Evolutionary conservation across 2,329 filamentous ascomycete species (phyloP).

Genomic region (Fusarium graminum): DNA sequence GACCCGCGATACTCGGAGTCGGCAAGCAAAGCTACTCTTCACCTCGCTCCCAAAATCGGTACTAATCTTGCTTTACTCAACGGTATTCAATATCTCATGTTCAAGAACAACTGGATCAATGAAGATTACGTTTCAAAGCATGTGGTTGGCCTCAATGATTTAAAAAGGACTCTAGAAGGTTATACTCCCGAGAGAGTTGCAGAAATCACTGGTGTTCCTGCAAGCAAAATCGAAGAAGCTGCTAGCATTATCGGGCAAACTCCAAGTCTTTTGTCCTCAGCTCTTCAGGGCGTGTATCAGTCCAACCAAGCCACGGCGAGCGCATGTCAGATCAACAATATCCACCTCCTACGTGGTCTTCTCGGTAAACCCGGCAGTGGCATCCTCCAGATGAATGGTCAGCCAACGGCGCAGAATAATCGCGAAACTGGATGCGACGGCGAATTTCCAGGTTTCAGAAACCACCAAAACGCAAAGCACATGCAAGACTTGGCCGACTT

Average conservation of each 20-base stretch:
- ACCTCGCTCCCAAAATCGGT: neutral
- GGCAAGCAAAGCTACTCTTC: neutral
- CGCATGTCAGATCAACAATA: constrained; percentile 5
- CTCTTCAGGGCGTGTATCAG: neutral
- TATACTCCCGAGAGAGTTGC: neutral
- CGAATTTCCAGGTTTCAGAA: neutral
- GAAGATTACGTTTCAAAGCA: neutral
- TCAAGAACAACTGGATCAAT: neutral
- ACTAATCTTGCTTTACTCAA: neutral
- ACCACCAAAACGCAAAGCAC: neutral
- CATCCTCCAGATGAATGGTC: constrained; percentile 9
- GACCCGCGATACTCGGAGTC: neutral
- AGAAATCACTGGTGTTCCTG: neutral
- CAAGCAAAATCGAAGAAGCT: neutral
- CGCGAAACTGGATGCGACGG: constrained; percentile 3
- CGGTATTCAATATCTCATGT: neutral
- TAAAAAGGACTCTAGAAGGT: neutral
- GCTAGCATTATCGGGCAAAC: neutral
- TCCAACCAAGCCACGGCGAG: constrained; percentile 2
- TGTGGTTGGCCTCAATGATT: neutral
- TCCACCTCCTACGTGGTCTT: neutral
- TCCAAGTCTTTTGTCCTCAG: neutral
- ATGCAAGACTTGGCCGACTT: neutral
- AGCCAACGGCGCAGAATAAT: constrained; percentile 3
- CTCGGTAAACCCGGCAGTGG: neutral